Evolutionary conservation across 495 filamentous ascomycete species (phyloP), one percentile per base, ranked within the genome.

Genomic region (Penicillium chermesinum): DNA sequence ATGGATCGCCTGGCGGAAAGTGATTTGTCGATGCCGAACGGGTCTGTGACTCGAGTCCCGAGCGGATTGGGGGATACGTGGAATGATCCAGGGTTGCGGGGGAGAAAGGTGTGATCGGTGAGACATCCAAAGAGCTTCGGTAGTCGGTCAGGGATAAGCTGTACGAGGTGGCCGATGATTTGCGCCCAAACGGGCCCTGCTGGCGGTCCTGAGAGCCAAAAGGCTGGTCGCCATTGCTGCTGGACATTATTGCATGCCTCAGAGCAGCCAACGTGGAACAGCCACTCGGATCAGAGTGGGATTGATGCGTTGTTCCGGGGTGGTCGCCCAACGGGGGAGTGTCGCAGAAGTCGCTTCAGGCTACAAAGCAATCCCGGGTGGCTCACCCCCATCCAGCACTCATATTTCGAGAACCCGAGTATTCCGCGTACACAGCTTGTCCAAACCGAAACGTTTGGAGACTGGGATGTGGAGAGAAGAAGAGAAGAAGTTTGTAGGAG

Each of bases 191-290:
- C 54, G 58, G 59, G 57, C 48, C 53, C 59, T 59, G 62, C 54
- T 56, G 59, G 53, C 44, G 38, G 53, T 66, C 59, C 56, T 63
- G 62, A 50, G 62, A 42, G 58, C 62, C 59, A 61, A 62, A 66
- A 59, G 58, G 60, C 58, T 70, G 67, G 49, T 73, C 64, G 61
- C 65, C 56, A 66, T 66, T 57, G 57, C 63, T 62, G 66, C 66
- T 67, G 64, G 72, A 66, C 72, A 75, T 75, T 55, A 35, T 69
- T 71, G 70, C 69, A 73, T 72, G 54, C 66, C 66, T 63, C 51
- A n/a, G n/a, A n/a, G n/a, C 59, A 58, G 55, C 59, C 63, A 41
- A 55, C 49, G 58, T 61, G 52, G 64, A n/a, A 63, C 60, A 55
- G 55, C 54, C 48, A 57, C 58, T 59, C 58, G 59, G 52, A 48